Conservation (phyloP, 768 basidiomycete genomes). For the Lenzites betulinus region DNA sequence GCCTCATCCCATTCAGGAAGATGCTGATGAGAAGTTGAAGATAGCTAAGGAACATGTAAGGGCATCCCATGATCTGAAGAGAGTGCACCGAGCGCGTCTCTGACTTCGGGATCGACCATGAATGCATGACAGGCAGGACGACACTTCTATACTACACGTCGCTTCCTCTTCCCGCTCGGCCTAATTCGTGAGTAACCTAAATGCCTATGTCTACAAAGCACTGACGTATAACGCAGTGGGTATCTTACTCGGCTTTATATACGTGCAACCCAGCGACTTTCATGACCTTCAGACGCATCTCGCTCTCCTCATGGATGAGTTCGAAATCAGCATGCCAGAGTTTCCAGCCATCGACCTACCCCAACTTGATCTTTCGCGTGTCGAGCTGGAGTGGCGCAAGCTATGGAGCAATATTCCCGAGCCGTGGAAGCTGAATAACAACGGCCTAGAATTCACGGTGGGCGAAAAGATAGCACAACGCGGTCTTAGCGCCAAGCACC, state of each 20-base stretch:
- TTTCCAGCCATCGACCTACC: conserved; percentile 68
- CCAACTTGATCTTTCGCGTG: conserved; percentile 64
- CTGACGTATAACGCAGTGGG: too few relatives aligned
- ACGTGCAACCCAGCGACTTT: conserved; percentile 68
- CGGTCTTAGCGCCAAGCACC: conserved; percentile 69
- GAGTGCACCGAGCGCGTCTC: background rate
- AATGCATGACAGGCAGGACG: conserved; percentile 15
- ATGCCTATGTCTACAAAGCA: too few relatives aligned
- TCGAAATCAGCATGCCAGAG: conserved; percentile 65
- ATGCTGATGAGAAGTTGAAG: background rate
- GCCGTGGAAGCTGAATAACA: conserved; percentile 78
- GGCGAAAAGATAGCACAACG: conserved; percentile 67
- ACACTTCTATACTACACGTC: conserved; percentile 38
- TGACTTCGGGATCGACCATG: background rate
- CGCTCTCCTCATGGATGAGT: conserved; percentile 65
- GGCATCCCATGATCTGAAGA: background rate
- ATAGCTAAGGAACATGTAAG: background rate
- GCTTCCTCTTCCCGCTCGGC: conserved; percentile 74
- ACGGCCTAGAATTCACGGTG: conserved; percentile 79
- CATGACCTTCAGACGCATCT: conserved; percentile 71
- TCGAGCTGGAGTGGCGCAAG: conserved; percentile 73
- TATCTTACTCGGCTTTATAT: conserved; percentile 58
- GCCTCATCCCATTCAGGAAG: background rate
- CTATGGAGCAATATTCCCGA: conserved; percentile 73
- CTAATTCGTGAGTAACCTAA: conserved; percentile 50